Evolutionary conservation across 306 rosid genomes (phyloP), one percentile per base, ranked within the genome.

Genomic region (Urtica urens): DNA sequence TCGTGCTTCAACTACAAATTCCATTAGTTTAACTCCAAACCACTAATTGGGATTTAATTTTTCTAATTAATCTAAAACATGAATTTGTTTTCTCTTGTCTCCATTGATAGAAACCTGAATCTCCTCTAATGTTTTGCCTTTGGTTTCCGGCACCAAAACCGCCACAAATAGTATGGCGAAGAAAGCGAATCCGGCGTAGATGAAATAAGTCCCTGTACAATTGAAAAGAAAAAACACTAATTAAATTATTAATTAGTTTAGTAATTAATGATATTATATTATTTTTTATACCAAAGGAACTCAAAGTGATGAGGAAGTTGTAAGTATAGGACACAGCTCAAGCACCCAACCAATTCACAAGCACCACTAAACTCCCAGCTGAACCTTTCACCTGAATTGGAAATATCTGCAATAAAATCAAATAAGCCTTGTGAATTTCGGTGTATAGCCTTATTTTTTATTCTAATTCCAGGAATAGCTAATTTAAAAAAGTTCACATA

Each of bases 51-150:
- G n/a, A n/a, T 35, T 35, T 35, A 9, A 10, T 35, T 35, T 10
- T 29, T 19, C 20, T 27, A 13, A 47, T 17, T 41, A 30, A 46
- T 31, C 45, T 45, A 57, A 33, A 33, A 28, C 59, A 15, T 51
- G 29, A 21, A 27, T 34, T n/a, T n/a, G n/a, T 44, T 39, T 33
- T 55, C 26, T 34, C 44, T 56, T 33, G 21, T 57, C 59, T 56
- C 74, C 62, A 65, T 71, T 66, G 43, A 83, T 75, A 68, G 67
- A 64, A 17, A 72, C 78, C 31, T 87, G 96, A 40, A 87, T 80
- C 58, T 87, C 93, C 69, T 87, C 96, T 12, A 83, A 72, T 48
- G 96, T 87, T 75, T 76, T 83, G 45, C 96, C 96, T 73, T 80
- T 87, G 64, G 96, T 87, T 69, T 87, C 96, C 49, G 94, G 94